Evolutionary conservation across 2,329 filamentous ascomycete species (phyloP), one percentile per base, ranked within the genome.

Genomic region (Penicillium sp.): DNA sequence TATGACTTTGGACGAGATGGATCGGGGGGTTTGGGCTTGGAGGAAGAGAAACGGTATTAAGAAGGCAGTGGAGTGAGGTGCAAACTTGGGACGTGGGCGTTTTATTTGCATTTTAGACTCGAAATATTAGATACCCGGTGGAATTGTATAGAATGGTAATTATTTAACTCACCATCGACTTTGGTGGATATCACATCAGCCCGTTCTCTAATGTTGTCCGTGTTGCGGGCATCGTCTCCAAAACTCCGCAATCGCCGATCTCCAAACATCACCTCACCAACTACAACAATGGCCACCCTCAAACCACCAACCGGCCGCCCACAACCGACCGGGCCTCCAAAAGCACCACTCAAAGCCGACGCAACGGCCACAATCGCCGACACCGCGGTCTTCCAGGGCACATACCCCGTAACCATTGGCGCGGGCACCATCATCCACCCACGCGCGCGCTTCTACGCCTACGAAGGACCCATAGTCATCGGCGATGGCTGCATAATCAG

Each of bases 351-450:
- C 33, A 66, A 67, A 56, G 59, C 66, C 20, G 68, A 72, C 51
- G 61, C 71, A 9, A 68, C 64, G 13, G 63, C 72, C 8, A 72
- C 69, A 30, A 68, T 76, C 54, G 66, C 73, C 48, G 71, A 76
- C 51, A 66, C 65, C 4, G 64, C 65, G 4, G 63, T 69, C 27
- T 68, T 76, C 57, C 71, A 74, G 50, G 94, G 94, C 57, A 85
- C 82, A 2, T 82, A 95, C 68, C 86, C 84, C 1, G 89, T 99
- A 57, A 86, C 84, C 40, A 84, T 97, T 56, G 86, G 86, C 50
- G 80, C 88, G 22, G 86, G 90, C 65, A 86, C 84, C 3, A 82
- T 96, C 6, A 75, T 99, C n/a, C 92, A 97, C 65, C 92, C 94
- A 1, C 89, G 92, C 44, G 83, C 86, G 11, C 85, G 86, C 55